Base-by-base conservation (phyloP, 305 asterid species). In the Solanum hybrid region DNA sequence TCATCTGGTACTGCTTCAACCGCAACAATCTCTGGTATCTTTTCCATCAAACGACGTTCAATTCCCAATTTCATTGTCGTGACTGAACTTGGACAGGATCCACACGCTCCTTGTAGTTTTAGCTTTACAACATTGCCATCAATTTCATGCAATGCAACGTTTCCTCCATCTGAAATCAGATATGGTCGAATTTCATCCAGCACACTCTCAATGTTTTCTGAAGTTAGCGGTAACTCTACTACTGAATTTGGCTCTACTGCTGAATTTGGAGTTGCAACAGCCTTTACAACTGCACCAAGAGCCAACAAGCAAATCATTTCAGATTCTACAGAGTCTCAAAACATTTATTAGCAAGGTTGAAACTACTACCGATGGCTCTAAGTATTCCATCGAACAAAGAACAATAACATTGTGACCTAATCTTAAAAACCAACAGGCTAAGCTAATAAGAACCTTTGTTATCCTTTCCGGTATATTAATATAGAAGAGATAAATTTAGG, bases 61-160 rank as follows among this genome's bases (percentile, higher is more conserved):
- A 98, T 96, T 72, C 99, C 99, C 97, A 98, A 76, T 91, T 98
- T 98, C 99, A 98, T 95, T 1, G 99, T 98, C 90, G 90, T 90
- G 66, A 92, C 94, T 82, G 99, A 89, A 90, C 99, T 98, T 7
- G 99, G 99, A 89, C 99, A 96, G 37, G 99, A 98, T 86, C 99
- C 99, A 92, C 99, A 98, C 3, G 99, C 99, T 89, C 99, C 99
- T 91, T 96, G 98, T 85, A 98, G 89, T 92, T 95, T 98, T 91
- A 98, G 89, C 93, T 93, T 95, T 31, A 96, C 99, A 16, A 96
- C 94, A 93, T 96, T 96, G 85, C 99, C 99, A 90, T 96, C 99
- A 88, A 98, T 98, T 91, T 97, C 98, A 79, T 98, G 98, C 89
- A 98, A 91, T n/a, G 95, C 98, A 82, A 98, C 99, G 90, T 98